Base-by-base conservation (phyloP, 2,329 filamentous ascomycete species). In the Scytalidium lignicola region DNA sequence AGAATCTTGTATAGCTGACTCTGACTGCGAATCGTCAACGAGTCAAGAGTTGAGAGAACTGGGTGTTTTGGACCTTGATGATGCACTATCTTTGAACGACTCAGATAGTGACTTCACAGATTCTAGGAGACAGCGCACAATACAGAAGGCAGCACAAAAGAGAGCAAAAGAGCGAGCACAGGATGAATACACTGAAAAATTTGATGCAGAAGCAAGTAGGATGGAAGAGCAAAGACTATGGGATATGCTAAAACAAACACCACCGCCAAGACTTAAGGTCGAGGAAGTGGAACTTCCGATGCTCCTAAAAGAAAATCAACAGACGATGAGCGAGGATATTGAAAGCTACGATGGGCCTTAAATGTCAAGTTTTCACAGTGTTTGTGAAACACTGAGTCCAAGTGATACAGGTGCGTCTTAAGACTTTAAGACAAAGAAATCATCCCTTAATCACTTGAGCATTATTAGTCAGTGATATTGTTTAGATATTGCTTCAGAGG, bases 181-280 rank as follows among this genome's bases (percentile, higher is more conserved):
- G 45, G 58, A 63, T n/a, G 44, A 17, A 0, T 57, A 60, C 22
- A 50, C 51, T 12, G 62, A 65, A 51, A 54, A 54, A 17, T 50
- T 57, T 17, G 63, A 67, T 28, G 58, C 46, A 17, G 41, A 55
- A 32, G 47, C 46, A 3, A 63, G 58, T 40, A 52, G 50, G 15
- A 18, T 37, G 8, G 64, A 62, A 44, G 64, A 67, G 45, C 41
- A 49, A 13, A 47, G 46, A 17, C 40, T 66, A 6, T 65, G 64
- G 64, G 46, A 43, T 12, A 37, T 66, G 20, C 37, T 67, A 1
- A 44, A 60, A 15, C 57, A 60, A 29, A 46, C 49, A 9, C 51
- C 62, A 15, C 64, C 63, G 1, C 51, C 58, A 37, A 51, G 59
- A 8, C 22, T 64, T 2, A 53, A 58, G 28, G 29, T 28, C 2